Conservation (phyloP, 495 filamentous ascomycete genomes). For the Cercophora sp. region DNA sequence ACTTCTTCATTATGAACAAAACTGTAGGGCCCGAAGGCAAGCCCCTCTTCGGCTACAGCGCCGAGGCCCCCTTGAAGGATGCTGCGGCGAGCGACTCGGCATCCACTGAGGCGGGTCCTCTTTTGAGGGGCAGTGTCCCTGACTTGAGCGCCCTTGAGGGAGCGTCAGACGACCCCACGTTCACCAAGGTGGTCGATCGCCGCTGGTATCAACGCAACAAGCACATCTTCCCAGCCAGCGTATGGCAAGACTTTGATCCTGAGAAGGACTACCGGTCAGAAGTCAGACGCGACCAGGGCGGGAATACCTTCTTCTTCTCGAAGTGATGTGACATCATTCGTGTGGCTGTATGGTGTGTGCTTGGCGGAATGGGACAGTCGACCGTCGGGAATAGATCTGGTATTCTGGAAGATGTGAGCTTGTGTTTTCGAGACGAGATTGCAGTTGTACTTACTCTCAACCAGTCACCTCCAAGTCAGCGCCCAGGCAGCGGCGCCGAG, state of each 20-base stretch:
- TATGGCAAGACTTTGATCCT: constrained; percentile 94
- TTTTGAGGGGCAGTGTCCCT: constrained; percentile 25
- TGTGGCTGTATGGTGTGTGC: not conserved
- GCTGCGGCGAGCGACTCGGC: constrained; percentile 7
- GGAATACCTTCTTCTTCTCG: constrained; percentile 92
- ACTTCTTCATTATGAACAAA: constrained; percentile 92
- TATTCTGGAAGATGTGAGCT: not conserved
- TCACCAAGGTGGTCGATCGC: constrained; percentile 94
- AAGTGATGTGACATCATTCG: constrained; percentile 13
- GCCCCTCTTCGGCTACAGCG: constrained; percentile 71
- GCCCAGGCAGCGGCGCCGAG: constrained; percentile 21
- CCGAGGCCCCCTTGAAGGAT: constrained; percentile 39
- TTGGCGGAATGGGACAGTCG: not conserved
- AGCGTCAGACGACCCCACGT: constrained; percentile 67
- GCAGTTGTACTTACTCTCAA: constrained; percentile 17
- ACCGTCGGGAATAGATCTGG: too few relatives aligned
- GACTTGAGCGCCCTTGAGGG: constrained; percentile 62
- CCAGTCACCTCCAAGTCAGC: constrained; percentile 16
- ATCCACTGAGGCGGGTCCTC: constrained; percentile 41
- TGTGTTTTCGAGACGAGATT: not conserved
- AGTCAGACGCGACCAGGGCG: constrained; percentile 75
- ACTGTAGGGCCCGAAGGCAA: constrained; percentile 65
- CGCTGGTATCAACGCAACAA: constrained; percentile 97
- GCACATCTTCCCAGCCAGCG: constrained; percentile 92
- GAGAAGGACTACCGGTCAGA: constrained; percentile 78